Base-by-base conservation (phyloP, 2,329 filamentous ascomycete genomes). In the Tolypocladium paradoxum region DNA sequence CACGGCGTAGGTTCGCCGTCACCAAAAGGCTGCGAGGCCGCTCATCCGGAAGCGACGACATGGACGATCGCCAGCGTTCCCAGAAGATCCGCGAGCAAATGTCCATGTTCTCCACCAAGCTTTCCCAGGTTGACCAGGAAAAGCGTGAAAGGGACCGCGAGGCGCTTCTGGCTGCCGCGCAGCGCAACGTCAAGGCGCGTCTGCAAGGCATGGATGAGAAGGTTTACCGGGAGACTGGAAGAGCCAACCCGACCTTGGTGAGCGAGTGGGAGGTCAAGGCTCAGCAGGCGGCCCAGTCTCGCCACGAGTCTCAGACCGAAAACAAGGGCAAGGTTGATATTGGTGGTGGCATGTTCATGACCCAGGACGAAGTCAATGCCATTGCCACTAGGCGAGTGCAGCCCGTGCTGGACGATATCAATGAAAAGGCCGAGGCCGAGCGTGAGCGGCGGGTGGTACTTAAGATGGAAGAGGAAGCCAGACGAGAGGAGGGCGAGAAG, bases 321-420 rank as follows among this genome's bases (percentile, higher is more conserved):
- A 77, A 80, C 46, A 59, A 78, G 43, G 73, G 71, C 51, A 81
- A 79, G 60, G 64, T 85, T 33, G 73, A 93, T 57, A 82, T 96
- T 52, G 91, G 92, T 5, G 85, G 87, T 46, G 89, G 90, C 8
- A 89, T 81, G 62, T 90, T 84, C 62, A 84, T 96, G 74, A 82
- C 90, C 37, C 83, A 86, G 60, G 76, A 82, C 6, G 87, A 90
- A 48, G 82, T 96, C 18, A 83, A 96, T 57, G 82, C 82, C 6
- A 87, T 96, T 59, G 91, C 91, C 3, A 79, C 82, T 14, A 82
- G 79, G 47, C 83, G 85, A 59, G 79, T 96, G 18, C 88, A 92
- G 65, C 91, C 91, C 5, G 83, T 93, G 0, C 68, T 96, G 6
- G 85, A 96, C 59, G 88, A 95, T 58, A 93, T 96, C 56, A 84